These are phyloP conservation scores for Rhypophila decipiens DNA, from an alignment of 495 filamentous ascomycete genomes.

Conservation along the genomic window DNA sequence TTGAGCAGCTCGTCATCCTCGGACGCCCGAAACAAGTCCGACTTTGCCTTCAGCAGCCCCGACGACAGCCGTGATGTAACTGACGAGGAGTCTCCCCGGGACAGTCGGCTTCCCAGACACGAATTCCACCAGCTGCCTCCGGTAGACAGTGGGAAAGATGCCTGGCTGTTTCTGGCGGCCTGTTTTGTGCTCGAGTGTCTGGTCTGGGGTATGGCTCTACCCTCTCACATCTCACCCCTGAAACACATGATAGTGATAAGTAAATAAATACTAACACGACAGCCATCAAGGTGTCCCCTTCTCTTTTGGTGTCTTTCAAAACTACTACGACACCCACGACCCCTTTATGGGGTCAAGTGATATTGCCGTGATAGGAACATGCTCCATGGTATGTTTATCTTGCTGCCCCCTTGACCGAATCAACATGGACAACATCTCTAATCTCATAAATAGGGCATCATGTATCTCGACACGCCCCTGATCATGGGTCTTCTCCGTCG, in stretches of 20 bases:
- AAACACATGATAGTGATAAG: too few species aligned
- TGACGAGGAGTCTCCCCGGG: background rate
- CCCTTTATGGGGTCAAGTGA: constrained; percentile 31
- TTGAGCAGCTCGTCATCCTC: too few species aligned
- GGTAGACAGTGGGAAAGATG: constrained; percentile 54
- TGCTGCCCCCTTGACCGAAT: background rate
- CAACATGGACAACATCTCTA: background rate
- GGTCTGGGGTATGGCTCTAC: constrained; percentile 53
- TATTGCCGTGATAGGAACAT: constrained; percentile 38
- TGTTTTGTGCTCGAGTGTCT: constrained; percentile 60
- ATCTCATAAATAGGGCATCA: constrained; percentile 28
- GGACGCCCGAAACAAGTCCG: too few species aligned
- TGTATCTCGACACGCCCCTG: constrained; percentile 44
- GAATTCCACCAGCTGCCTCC: constrained; percentile 38
- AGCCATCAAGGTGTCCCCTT: constrained; percentile 52
- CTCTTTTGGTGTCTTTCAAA: constrained; percentile 48
- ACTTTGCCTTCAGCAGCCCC: background rate
- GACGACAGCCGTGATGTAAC: background rate
- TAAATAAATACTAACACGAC: background rate
- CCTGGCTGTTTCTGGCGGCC: constrained; percentile 58
- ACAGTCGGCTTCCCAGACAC: background rate
- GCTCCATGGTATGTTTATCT: constrained; percentile 24
- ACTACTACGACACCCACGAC: constrained; percentile 38
- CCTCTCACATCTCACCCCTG: too few species aligned
- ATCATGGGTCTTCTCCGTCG: constrained; percentile 27